Conservation (phyloP, 169 alveolate genomes). For the Babesia divergens region DNA sequence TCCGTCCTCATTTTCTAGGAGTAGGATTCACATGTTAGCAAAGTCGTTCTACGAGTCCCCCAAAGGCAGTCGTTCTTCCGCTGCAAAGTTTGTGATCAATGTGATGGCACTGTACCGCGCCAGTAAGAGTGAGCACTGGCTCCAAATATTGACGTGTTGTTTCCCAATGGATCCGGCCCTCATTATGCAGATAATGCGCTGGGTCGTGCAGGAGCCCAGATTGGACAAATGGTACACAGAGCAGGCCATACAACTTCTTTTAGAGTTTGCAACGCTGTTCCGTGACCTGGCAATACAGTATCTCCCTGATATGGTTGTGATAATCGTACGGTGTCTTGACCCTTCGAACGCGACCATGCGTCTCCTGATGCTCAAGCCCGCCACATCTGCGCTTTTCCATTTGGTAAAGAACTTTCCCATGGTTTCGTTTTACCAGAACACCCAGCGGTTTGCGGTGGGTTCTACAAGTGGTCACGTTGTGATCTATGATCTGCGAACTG, state of each 20-base stretch:
- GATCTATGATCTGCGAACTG: conserved; percentile 75
- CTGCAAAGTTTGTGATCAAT: conserved; percentile 41
- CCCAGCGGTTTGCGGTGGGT: conserved; percentile 77
- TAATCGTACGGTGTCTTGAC: conserved; percentile 51
- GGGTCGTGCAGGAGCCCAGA: conserved; percentile 55
- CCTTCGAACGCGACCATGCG: conserved; percentile 53
- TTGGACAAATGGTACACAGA: conserved; percentile 40
- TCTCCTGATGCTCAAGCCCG: conserved; percentile 55
- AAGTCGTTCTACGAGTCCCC: conserved; percentile 12
- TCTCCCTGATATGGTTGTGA: conserved; percentile 54
- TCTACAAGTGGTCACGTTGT: conserved; percentile 63
- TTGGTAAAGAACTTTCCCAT: conserved; percentile 73
- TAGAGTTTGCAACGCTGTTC: conserved; percentile 29
- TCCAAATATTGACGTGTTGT: conserved; percentile 18
- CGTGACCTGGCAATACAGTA: conserved; percentile 26
- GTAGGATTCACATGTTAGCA: conserved; percentile 1
- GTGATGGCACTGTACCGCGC: conserved; percentile 29
- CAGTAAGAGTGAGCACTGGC: conserved; percentile 35
- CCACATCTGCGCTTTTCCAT: conserved; percentile 68
- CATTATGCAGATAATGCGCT: conserved; percentile 49
- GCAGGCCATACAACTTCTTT: conserved; percentile 25
- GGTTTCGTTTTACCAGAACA: conserved; percentile 75
- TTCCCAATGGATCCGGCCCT: conserved; percentile 24
- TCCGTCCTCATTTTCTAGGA: neutral
- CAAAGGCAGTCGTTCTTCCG: neutral